Conservation (phyloP, 2,329 filamentous ascomycete species). For the Cordyceps javanica region DNA sequence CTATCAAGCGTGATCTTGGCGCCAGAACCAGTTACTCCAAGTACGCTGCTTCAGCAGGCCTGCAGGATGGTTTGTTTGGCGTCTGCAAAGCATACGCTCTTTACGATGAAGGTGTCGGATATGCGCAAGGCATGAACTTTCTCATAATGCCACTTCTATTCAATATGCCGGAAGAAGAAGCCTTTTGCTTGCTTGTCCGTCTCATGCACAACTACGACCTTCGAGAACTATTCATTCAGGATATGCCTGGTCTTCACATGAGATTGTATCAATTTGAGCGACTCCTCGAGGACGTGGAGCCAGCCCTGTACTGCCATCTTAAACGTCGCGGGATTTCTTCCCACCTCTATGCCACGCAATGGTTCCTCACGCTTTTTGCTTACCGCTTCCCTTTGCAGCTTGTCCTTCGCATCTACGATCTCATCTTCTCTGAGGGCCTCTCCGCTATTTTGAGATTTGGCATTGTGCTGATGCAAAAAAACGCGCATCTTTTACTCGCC, state of each 20-base stretch:
- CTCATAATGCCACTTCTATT: conserved; percentile 94
- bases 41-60: conserved; percentile 81
- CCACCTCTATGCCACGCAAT: conserved; percentile 94
- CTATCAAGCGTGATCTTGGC: conserved; percentile 84
- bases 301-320: conserved; percentile 90
- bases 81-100: conserved; percentile 97
- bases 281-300: conserved; percentile 86
- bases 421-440: conserved; percentile 88
- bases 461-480: conserved; percentile 94
- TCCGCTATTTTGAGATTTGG: conserved; percentile 93
- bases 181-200: conserved; percentile 86
- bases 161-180: conserved; percentile 97
- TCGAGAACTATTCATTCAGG: conserved; percentile 85
- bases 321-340: conserved; percentile 81
- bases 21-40: conserved; percentile 94
- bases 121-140: conserved; percentile 99
- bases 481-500: conserved; percentile 65
- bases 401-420: conserved; percentile 91
- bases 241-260: conserved; percentile 94
- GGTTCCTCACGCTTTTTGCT: conserved; percentile 97
- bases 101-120: conserved; percentile 90
- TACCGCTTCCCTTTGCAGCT: conserved; percentile 96
- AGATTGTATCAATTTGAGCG: conserved; percentile 94
- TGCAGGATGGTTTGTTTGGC: conserved; percentile 90
- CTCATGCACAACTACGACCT: conserved; percentile 96